These are phyloP conservation scores for Bonia amplexicaulis DNA, from an alignment of 176 grass and related monocot species.

Conservation along the genomic window DNA sequence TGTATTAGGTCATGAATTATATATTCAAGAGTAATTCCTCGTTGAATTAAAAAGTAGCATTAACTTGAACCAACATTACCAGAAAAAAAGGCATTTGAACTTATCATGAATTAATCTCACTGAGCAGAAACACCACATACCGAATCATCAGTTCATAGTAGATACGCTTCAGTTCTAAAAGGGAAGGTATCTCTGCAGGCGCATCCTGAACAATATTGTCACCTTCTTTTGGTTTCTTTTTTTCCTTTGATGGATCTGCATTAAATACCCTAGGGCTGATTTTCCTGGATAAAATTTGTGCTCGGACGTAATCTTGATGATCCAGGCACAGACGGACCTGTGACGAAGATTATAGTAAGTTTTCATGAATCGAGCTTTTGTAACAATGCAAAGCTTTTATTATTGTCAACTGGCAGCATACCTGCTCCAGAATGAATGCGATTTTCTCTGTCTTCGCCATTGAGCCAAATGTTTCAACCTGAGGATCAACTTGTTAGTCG, in stretches of 20 bases:
- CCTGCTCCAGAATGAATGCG: constrained; percentile 96
- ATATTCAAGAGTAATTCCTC: not conserved
- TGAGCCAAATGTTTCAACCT: constrained; percentile 97
- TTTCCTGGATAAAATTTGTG: constrained; percentile 93
- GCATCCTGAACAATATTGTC: constrained; percentile 86
- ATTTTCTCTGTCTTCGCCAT: constrained; percentile 98
- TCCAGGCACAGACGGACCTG: constrained; percentile 92
- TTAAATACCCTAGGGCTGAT: constrained; percentile 88
- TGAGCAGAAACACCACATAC: constrained; percentile 37
- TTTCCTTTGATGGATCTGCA: constrained; percentile 73
- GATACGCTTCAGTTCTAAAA: constrained; percentile 84
- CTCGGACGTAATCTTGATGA: constrained; percentile 78
- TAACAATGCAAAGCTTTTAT: not conserved
- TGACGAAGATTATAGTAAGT: not conserved
- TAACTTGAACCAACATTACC: not conserved
- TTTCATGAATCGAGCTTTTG: not conserved
- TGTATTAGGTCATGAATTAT: not conserved
- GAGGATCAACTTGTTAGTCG: constrained; percentile 16
- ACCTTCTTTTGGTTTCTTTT: constrained; percentile 92
- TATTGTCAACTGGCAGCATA: constrained; percentile 4
- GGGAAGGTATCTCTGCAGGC: constrained; percentile 74
- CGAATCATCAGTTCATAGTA: constrained; percentile 92
- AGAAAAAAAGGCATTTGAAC: not conserved
- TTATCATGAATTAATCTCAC: not conserved
- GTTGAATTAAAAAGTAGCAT: not conserved